A percentile compares a stretch with the other conserved stretches of the same genome.
These are phyloP conservation scores for Hortaea sp. DNA, from an alignment of 2,329 filamentous ascomycete genomes.

Conservation along the genomic window DNA sequence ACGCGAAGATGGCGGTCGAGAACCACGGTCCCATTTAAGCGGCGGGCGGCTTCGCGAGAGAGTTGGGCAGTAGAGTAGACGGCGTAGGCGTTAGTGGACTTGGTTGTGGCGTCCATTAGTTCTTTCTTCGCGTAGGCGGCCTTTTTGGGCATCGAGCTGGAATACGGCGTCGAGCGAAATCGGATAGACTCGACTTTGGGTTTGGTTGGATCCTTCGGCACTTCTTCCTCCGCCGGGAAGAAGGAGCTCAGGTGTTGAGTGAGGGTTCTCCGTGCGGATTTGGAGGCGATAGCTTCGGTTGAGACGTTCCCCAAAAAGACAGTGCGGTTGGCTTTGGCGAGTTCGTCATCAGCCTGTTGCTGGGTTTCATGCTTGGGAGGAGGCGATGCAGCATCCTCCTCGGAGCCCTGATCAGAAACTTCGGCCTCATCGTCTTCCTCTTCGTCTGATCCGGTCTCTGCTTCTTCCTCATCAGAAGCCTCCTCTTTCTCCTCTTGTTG, in stretches of 20 bases:
- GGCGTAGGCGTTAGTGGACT: slow-evolving; percentile 86
- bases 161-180: slow-evolving; percentile 87
- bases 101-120: slow-evolving; percentile 82
- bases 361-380: slow-evolving; percentile 45
- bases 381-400: slow-evolving; percentile 42
- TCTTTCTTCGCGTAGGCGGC: slow-evolving; percentile 89
- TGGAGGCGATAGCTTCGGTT: slow-evolving; percentile 69
- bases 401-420: neutral
- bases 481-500: slow-evolving; percentile 10
- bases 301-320: slow-evolving; percentile 92
- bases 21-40: slow-evolving; percentile 74
- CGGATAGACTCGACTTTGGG: slow-evolving; percentile 83
- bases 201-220: slow-evolving; percentile 30
- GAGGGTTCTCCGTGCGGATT: slow-evolving; percentile 67
- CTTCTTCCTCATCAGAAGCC: slow-evolving; percentile 6
- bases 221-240: slow-evolving; percentile 43
- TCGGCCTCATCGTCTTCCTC: slow-evolving; percentile 12
- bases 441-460: neutral
- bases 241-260: slow-evolving; percentile 70
- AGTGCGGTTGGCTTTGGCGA: slow-evolving; percentile 81
- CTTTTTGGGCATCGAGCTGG: slow-evolving; percentile 73
- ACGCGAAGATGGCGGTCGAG: slow-evolving; percentile 83
- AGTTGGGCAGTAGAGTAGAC: slow-evolving; percentile 71
- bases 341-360: slow-evolving; percentile 41
- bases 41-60: slow-evolving; percentile 63